phyloP scores from a whole-genome alignment of 208 protist genomes.

The Trypanosoma melophagium region DNA sequence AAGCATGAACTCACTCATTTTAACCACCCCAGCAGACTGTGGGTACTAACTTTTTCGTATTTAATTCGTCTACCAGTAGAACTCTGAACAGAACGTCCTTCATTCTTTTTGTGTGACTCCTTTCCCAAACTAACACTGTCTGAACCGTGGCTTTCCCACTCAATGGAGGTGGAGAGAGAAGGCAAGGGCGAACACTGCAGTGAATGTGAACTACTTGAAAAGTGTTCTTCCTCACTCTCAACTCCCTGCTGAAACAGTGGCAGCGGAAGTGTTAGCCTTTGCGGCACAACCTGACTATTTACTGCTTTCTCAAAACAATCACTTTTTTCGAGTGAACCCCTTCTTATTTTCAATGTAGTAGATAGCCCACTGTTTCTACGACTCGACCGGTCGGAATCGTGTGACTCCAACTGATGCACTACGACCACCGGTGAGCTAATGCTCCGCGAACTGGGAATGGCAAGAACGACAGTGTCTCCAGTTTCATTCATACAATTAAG shows the following conservation, averaged over 20 bases:
- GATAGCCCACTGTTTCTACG: too few relatives aligned
- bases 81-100: not conserved
- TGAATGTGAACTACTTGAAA: not conserved
- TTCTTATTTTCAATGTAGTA: too few relatives aligned
- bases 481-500: not conserved
- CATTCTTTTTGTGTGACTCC: not conserved
- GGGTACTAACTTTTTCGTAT: too few relatives aligned
- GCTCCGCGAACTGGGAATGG: not conserved
- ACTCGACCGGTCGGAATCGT: too few relatives aligned
- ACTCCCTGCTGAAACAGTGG: too few relatives aligned
- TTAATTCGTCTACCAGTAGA: not conserved
- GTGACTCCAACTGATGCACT: not conserved
- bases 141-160: slow-evolving; percentile 11
- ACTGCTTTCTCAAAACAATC: too few relatives aligned
- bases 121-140: not conserved
- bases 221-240: not conserved
- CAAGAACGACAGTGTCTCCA: not conserved
- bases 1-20: not conserved
- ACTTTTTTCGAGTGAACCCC: too few relatives aligned
- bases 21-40: not conserved
- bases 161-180: not conserved
- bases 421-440: not conserved
- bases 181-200: not conserved
- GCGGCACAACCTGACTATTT: too few relatives aligned
- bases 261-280: too few relatives aligned